These are phyloP conservation scores for Candida parachauliodes DNA, from an alignment of 805 yeast genomes.

Conservation along the genomic window DNA sequence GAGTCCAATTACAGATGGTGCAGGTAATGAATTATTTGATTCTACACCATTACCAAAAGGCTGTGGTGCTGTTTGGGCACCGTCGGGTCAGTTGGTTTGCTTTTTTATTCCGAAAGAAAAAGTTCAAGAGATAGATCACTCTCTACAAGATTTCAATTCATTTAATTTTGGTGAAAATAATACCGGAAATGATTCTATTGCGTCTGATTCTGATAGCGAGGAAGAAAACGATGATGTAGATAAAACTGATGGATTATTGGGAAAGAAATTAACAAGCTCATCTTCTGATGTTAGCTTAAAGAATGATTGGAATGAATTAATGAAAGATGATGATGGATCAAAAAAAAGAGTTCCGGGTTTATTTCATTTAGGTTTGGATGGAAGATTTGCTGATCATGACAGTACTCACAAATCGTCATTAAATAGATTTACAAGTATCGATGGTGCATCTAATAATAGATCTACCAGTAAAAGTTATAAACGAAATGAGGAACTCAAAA, in stretches of 20 bases:
- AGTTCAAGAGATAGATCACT: conserved; percentile 23
- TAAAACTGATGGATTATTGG: conserved; percentile 16
- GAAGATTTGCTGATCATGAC: conserved; percentile 21
- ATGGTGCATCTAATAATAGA: conserved; percentile 30
- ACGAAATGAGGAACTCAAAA: conserved; percentile 20
- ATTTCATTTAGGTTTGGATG: conserved; percentile 39
- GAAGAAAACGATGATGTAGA: conserved; percentile 19
- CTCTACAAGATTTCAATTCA: conserved; percentile 45
- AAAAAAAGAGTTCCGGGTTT: conserved; percentile 53
- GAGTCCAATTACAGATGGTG: conserved; percentile 15
- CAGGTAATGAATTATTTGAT: conserved; percentile 32
- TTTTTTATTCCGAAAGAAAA: conserved; percentile 60
- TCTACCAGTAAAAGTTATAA: conserved; percentile 35
- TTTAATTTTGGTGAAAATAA: conserved; percentile 41
- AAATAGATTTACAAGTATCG: conserved; percentile 36
- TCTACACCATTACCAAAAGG: conserved; percentile 90
- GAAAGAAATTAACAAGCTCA: conserved; percentile 12
- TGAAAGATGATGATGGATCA: conserved; percentile 54
- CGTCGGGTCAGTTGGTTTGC: conserved; percentile 73
- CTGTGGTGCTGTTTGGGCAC: conserved; percentile 89
- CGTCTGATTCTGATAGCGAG: conserved; percentile 16
- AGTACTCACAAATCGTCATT: conserved; percentile 25
- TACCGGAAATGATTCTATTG: conserved; percentile 9
- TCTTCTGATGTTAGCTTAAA: conserved; percentile 57
- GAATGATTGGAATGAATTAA: conserved; percentile 66